These are phyloP conservation scores for Cyanidioschyzon merolae DNA, from an alignment of 23 red algal species.

Conservation along the genomic window DNA sequence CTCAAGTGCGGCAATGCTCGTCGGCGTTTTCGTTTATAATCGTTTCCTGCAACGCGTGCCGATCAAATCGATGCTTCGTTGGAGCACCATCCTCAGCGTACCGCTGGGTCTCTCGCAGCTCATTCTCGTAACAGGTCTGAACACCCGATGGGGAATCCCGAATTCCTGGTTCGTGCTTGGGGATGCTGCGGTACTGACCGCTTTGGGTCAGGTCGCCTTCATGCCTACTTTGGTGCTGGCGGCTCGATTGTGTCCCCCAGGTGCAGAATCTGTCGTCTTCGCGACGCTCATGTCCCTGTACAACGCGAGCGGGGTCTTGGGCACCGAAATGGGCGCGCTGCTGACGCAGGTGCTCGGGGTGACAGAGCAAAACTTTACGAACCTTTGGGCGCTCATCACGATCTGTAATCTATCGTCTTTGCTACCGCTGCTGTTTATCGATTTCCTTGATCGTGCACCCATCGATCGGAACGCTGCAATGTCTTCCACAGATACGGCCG, in stretches of 20 bases:
- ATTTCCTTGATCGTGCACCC: slow-evolving; percentile 40
- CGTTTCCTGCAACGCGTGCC: slow-evolving; percentile 31
- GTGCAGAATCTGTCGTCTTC: slow-evolving; percentile 79
- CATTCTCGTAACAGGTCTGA: slow-evolving; percentile 56
- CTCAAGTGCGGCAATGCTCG: slow-evolving; percentile 50
- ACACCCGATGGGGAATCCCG: slow-evolving; percentile 54
- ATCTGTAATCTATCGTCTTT: slow-evolving; percentile 50
- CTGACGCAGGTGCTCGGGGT: slow-evolving; percentile 50
- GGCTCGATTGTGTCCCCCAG: slow-evolving; percentile 74
- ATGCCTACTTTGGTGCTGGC: slow-evolving; percentile 95
- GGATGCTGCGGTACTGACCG: slow-evolving; percentile 70
- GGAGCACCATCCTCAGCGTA: slow-evolving; percentile 55
- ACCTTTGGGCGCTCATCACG: slow-evolving; percentile 43
- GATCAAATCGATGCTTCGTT: slow-evolving; percentile 53
- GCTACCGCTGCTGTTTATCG: slow-evolving; percentile 38
- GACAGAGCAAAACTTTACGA: slow-evolving; percentile 61
- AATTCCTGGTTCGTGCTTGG: slow-evolving; percentile 64
- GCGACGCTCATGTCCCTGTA: slow-evolving; percentile 87
- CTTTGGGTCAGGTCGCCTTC: slow-evolving; percentile 75
- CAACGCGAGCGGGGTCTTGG: slow-evolving; percentile 47
- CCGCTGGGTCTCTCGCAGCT: slow-evolving; percentile 77
- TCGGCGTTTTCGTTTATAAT: slow-evolving; percentile 55
- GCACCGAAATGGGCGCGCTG: slow-evolving; percentile 69
- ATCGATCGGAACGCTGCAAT: not conserved
- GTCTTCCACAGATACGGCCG: not conserved